Evolutionary conservation across 768 basidiomycete species (phyloP), one percentile per base, ranked within the genome.

Genomic region (Melanogaster broomeanus): DNA sequence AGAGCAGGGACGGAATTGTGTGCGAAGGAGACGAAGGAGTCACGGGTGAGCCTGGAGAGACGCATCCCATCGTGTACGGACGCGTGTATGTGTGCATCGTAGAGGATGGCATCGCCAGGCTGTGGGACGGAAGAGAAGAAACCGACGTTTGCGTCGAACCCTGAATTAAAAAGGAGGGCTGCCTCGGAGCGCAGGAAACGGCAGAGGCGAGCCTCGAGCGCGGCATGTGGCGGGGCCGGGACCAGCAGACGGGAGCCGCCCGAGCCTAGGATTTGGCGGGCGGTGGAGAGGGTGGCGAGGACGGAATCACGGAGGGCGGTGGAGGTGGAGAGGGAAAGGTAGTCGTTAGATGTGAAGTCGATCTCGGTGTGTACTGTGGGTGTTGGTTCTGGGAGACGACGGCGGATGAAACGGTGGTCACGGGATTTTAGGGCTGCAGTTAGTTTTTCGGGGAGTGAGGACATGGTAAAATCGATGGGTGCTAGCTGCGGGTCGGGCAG

Each of bases 261-360:
- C 2, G 94, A 90, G 16, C 95, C 95, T 24, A 94, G 79, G 42
- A 94, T 77, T 21, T 77, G 71, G n/a, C 77, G 81, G 1, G 78
- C 73, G 0, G 49, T 44, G 3, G 66, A 57, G 12, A 90, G 77
- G 48, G 80, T 77, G 3, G 60, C 28, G 30, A 95, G 76, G 61
- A 93, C 88, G 9, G 69, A 72, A 0, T 66, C 47, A 25, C 87
- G 85, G 12, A 94, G 76, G 18, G 58, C 54, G 1, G 76, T 60
- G 3, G 85, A 90, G 18, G 73, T 67, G 2, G 93, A 75, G 22
- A 97, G 77, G 0, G 92, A 93, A 47, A 97, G 87, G 70, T 95
- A 97, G 69, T 97, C 93, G 68, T 96, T 97, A 3, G 92, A 89
- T n/a, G 79, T 87, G 67, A 93, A 92, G 63, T 93, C 90, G 56